A percentile compares a stretch with the other conserved stretches of the same genome.
Evolutionary conservation across 2,329 filamentous ascomycete species (phyloP).

Genomic region (Penicillium hesseltinei): DNA sequence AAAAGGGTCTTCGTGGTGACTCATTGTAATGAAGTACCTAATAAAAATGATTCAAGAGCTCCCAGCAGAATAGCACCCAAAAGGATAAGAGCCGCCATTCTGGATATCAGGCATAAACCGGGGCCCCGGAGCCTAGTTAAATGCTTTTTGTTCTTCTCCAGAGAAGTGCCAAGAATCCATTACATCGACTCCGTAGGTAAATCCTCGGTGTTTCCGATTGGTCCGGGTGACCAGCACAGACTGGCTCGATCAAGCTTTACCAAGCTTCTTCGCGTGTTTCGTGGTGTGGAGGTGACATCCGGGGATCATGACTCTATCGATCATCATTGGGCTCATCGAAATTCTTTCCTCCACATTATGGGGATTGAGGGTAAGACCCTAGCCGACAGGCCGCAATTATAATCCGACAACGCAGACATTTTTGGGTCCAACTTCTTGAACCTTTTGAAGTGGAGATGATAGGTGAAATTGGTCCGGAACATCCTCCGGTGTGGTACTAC

Average conservation of each 20-base stretch:
- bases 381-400: constrained; percentile 16
- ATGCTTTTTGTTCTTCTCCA: neutral
- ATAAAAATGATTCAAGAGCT: neutral
- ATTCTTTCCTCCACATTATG: constrained; percentile 7
- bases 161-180: neutral
- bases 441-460: neutral
- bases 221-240: constrained; percentile 10
- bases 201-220: constrained; percentile 20
- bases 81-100: neutral
- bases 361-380: neutral
- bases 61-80: constrained; percentile 2
- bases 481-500: neutral
- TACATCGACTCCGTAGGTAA: neutral
- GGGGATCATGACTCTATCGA: constrained; percentile 21
- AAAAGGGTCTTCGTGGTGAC: constrained; percentile 3
- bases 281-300: constrained; percentile 26
- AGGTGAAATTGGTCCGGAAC: neutral
- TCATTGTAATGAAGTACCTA: constrained; percentile 10
- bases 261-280: constrained; percentile 10
- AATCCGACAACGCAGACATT: constrained; percentile 7
- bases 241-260: constrained; percentile 11
- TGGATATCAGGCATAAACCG: neutral
- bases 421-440: neutral
- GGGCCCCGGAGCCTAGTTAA: neutral
- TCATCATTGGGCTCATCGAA: constrained; percentile 16